Conservation (phyloP, 2,329 filamentous ascomycete genomes). For the Fusarium sarcochroum region DNA sequence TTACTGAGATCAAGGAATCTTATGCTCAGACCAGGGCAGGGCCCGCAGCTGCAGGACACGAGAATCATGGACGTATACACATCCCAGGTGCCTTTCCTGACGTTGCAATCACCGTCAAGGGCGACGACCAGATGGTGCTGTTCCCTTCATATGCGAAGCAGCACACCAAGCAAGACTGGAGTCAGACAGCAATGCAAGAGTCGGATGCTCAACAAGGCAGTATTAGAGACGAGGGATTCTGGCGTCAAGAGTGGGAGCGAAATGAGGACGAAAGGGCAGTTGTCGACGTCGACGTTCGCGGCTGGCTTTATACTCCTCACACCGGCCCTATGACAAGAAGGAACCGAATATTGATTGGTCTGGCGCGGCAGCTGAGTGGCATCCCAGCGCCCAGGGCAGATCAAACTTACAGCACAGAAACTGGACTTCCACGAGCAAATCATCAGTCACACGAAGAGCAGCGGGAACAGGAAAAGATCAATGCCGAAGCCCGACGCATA, state of each 20-base stretch:
- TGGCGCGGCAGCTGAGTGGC: constrained; percentile 89
- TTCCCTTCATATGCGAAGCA: constrained; percentile 93
- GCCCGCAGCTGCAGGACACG: constrained; percentile 48
- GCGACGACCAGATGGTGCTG: constrained; percentile 91
- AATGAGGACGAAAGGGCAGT: constrained; percentile 87
- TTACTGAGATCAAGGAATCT: constrained; percentile 71
- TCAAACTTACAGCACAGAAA: constrained; percentile 39
- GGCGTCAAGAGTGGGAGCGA: constrained; percentile 82
- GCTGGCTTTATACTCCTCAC: constrained; percentile 94
- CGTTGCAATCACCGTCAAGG: constrained; percentile 82
- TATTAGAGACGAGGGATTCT: constrained; percentile 78
- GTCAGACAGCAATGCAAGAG: constrained; percentile 48
- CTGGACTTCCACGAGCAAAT: constrained; percentile 40
- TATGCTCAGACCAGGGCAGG: constrained; percentile 67
- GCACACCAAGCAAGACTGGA: constrained; percentile 69
- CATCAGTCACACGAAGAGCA: constrained; percentile 60
- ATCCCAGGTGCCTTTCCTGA: constrained; percentile 88
- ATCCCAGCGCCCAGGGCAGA: constrained; percentile 77
- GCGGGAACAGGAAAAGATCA: constrained; percentile 75
- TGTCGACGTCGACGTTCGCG: constrained; percentile 93
- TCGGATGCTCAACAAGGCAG: constrained; percentile 54
- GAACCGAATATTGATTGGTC: constrained; percentile 86
- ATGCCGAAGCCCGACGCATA: constrained; percentile 82
- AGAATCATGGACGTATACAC: constrained; percentile 52
- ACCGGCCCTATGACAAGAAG: constrained; percentile 87